Percentiles rank a stretch among this genome's conserved stretches.
These are phyloP conservation scores for Strobilomyces dryophilus DNA, from an alignment of 768 basidiomycete genomes.

Conservation along the genomic window DNA sequence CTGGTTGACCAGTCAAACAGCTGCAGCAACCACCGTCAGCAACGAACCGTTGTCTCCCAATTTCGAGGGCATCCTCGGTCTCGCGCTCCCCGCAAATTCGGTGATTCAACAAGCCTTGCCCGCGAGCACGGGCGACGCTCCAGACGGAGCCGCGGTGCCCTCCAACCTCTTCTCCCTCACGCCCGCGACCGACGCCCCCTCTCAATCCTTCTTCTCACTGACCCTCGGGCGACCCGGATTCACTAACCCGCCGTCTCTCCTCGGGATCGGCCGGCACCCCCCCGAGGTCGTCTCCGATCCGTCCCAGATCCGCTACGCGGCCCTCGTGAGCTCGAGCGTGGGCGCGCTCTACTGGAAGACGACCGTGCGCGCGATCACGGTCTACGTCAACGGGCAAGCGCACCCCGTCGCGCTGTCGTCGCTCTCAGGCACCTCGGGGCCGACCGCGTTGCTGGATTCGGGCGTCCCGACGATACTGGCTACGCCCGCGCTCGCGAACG, in stretches of 20 bases:
- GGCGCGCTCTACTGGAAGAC: slow-evolving; percentile 65
- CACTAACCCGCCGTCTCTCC: slow-evolving; percentile 46
- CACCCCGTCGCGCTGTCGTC: slow-evolving; percentile 41
- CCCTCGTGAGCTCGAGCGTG: slow-evolving; percentile 35
- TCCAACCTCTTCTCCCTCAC: slow-evolving; percentile 73
- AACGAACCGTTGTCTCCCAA: slow-evolving; percentile 52
- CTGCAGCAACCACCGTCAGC: slow-evolving; percentile 51
- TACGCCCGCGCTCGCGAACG: slow-evolving; percentile 59
- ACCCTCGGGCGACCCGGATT: slow-evolving; percentile 67
- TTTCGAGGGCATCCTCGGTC: slow-evolving; percentile 69
- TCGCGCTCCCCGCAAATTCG: slow-evolving; percentile 72
- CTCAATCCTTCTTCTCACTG: slow-evolving; percentile 62
- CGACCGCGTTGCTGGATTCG: slow-evolving; percentile 69
- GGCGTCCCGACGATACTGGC: slow-evolving; percentile 68
- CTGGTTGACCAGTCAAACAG: slow-evolving; percentile 32
- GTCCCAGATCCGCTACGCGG: slow-evolving; percentile 45
- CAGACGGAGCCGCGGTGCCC: slow-evolving; percentile 63
- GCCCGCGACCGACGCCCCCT: slow-evolving; percentile 47
- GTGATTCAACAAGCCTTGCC: slow-evolving; percentile 52
- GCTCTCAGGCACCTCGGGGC: slow-evolving; percentile 39
- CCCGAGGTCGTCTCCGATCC: slow-evolving; percentile 48
- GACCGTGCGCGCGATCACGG: slow-evolving; percentile 51
- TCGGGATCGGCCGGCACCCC: slow-evolving; percentile 73
- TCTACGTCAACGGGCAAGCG: slow-evolving; percentile 48
- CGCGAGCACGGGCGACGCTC: slow-evolving; percentile 43